phyloP scores from a whole-genome alignment of 225 moss, liverwort and hornwort genomes.

The Anthoceros angustus region DNA sequence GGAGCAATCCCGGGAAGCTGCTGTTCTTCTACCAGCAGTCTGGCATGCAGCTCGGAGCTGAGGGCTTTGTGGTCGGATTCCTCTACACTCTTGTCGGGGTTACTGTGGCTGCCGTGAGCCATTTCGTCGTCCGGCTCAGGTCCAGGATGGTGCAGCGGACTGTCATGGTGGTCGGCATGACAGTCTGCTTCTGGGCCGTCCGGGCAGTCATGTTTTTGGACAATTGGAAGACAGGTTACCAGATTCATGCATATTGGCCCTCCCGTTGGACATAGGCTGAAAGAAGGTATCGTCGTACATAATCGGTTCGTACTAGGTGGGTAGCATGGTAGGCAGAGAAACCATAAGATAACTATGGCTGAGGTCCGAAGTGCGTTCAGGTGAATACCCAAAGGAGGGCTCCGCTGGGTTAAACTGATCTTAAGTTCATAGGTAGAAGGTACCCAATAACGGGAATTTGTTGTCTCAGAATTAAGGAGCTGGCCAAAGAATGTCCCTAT shows the following conservation, averaged over 20 bases:
- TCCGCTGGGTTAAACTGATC: too few species aligned
- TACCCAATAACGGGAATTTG: too few species aligned
- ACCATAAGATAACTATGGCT: too few species aligned
- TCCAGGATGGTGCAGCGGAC: constrained; percentile 57
- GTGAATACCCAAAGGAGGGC: too few species aligned
- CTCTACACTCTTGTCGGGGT: constrained; percentile 74
- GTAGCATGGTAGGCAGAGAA: too few species aligned
- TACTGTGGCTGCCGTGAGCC: constrained; percentile 55
- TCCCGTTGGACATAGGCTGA: constrained; percentile 38
- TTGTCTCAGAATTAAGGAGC: not conserved
- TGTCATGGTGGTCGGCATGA: constrained; percentile 49
- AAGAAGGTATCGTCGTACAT: too few species aligned
- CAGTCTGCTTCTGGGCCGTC: constrained; percentile 57
- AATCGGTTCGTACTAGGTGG: too few species aligned
- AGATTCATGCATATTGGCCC: constrained; percentile 87
- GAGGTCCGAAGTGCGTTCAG: too few species aligned
- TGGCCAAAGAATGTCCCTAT: not conserved
- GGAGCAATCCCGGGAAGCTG: constrained; percentile 64
- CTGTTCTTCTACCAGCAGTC: constrained; percentile 88
- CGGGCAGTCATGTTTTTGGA: constrained; percentile 75
- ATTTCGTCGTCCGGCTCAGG: constrained; percentile 49
- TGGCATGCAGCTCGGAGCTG: constrained; percentile 92
- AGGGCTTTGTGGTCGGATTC: constrained; percentile 91
- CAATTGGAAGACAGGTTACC: constrained; percentile 97
- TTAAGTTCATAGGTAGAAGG: too few species aligned